Evolutionary conservation across 83 land plant genomes (phyloP), one percentile per base, ranked within the genome.

Genomic region (Picea abies): DNA sequence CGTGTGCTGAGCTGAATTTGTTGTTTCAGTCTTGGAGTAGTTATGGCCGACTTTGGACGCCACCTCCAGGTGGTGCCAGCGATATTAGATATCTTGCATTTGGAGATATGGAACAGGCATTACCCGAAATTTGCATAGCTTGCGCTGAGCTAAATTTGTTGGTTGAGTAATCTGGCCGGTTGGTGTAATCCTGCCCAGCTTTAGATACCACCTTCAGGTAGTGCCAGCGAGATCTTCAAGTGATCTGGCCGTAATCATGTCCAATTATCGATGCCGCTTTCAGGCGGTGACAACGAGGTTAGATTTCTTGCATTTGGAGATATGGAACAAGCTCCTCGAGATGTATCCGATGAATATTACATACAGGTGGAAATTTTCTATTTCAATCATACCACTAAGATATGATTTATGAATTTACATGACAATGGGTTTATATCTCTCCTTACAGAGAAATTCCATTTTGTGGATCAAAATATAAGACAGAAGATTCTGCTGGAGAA

Each of bases 51-150:
- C 91, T 96, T 79, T 69, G 78, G n/a, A 96, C 98, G 4, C 97
- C 97, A 37, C 95, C 98, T 4, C 92, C 95, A 19, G 90, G 86
- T 20, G 98, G 97, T 26, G 82, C 90, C 19, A 82, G 86, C 62
- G 88, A 90, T 37, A 66, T 92, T 5, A 83, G 65, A 11, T 90
- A 90, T 76, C 67, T 94, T 12, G 90, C 89, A 60, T 96, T 58
- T 79, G 98, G 98, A n/a, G 98, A 96, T 78, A 96, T 96, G 98
- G 98, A 97, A 11, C 93, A 94, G 79, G 97, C 97, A 29, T 29
- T 29, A 29, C 29, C 29, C 29, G 29, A 29, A 29, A 29, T 29
- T 29, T 29, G 29, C 29, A 29, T 29, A 29, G 29, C 29, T 29
- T 29, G 29, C 29, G 29, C 29, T 29, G 29, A 29, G 29, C 29